Conservation (phyloP, 2,329 filamentous ascomycete genomes). For the Trichoderma sp. region DNA sequence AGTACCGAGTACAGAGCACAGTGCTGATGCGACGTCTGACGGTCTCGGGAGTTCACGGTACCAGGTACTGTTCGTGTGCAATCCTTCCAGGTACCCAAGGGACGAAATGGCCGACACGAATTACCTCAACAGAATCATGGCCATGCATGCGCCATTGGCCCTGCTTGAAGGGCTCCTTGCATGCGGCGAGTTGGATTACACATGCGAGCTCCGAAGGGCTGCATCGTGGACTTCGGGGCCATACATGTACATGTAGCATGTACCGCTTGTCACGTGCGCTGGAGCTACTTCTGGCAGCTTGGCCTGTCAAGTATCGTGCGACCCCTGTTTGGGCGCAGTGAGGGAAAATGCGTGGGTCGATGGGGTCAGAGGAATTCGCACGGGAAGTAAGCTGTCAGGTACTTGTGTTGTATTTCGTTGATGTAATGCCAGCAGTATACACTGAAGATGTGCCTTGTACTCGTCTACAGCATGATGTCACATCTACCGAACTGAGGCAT, state of each 20-base stretch:
- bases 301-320: background rate
- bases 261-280: background rate
- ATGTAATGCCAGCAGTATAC: background rate
- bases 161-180: background rate
- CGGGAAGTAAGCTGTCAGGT: background rate
- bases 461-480: background rate
- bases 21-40: background rate
- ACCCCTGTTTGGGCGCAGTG: background rate
- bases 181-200: background rate
- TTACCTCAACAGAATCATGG: background rate
- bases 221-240: background rate
- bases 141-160: background rate
- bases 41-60: background rate
- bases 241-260: background rate
- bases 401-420: background rate
- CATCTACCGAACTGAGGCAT: no score
- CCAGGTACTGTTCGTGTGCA: background rate
- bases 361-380: background rate
- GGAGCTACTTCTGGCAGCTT: conserved; percentile 1
- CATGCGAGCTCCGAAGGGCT: conserved; percentile 3
- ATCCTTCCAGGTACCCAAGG: background rate
- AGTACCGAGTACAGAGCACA: background rate
- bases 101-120: background rate
- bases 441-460: background rate
- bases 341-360: background rate